Evolutionary conservation across 225 moss, liverwort and hornwort species (phyloP).

Genomic region (Neckera pumila): DNA sequence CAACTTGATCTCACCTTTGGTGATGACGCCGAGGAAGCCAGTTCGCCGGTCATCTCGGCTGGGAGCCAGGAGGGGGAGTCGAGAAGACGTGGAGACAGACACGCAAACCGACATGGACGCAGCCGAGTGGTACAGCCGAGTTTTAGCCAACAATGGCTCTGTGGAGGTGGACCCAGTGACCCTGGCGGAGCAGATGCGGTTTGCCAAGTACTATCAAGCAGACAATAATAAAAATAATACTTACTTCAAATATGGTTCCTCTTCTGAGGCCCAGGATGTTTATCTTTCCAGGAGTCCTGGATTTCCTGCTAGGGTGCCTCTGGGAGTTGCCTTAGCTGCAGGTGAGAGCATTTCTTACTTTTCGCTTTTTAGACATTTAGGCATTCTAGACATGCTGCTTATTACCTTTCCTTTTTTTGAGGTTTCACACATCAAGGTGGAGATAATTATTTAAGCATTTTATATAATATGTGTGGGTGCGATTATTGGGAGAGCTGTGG

Average conservation of each 20-base stretch:
- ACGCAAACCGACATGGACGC: conserved; percentile 15
- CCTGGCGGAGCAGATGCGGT: background rate
- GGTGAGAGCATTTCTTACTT: conserved; percentile 3
- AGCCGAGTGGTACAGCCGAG: conserved; percentile 44
- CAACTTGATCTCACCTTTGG: conserved; percentile 11
- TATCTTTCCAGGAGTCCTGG: conserved; percentile 1
- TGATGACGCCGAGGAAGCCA: conserved; percentile 11
- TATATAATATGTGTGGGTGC: background rate
- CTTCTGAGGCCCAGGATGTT: conserved; percentile 7
- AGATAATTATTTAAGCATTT: no score
- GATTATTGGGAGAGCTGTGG: background rate
- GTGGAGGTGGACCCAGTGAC: conserved; percentile 56
- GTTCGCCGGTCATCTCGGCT: conserved; percentile 24
- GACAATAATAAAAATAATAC: background rate
- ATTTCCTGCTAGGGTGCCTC: conserved; percentile 18
- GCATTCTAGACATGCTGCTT: background rate
- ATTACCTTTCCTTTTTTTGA: background rate
- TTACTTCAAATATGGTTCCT: background rate
- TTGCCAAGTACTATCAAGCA: background rate
- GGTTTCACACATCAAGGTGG: background rate
- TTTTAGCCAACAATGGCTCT: conserved; percentile 22
- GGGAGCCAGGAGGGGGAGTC: conserved; percentile 13
- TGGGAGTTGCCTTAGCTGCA: conserved; percentile 23
- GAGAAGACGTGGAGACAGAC: conserved; percentile 18
- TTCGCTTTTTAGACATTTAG: background rate